Percentiles rank a stretch among this genome's conserved stretches.
Conservation (phyloP, 2,329 filamentous ascomycete species). For the Capronia americana region DNA sequence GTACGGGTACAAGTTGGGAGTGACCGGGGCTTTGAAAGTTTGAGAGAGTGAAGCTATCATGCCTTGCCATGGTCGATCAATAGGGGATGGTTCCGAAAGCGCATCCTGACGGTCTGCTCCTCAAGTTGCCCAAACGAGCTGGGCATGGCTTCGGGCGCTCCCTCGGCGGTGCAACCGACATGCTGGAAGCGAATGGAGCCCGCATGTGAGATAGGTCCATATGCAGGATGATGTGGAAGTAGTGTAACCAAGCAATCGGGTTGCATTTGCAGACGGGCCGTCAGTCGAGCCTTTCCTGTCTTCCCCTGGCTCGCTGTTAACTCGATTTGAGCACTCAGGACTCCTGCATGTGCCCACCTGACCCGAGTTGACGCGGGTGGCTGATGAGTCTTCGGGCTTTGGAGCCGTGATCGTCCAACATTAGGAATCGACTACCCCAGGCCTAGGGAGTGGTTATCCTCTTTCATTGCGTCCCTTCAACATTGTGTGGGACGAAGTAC, state of each 20-base stretch:
- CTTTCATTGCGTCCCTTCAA: background rate
- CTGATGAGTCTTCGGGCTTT: background rate
- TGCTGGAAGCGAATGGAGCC: constrained; percentile 28
- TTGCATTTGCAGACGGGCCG: constrained; percentile 28
- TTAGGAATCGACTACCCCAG: background rate
- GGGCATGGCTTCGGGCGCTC: constrained; percentile 24
- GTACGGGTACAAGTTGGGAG: background rate
- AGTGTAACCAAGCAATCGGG: constrained; percentile 31
- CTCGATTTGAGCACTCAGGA: background rate
- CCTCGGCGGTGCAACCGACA: constrained; percentile 22
- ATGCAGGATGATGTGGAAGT: constrained; percentile 20
- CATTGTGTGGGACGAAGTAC: background rate
- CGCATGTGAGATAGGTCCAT: constrained; percentile 6
- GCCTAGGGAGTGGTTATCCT: background rate
- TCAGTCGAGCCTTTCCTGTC: constrained; percentile 17
- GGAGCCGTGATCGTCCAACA: constrained; percentile 3
- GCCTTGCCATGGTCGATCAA: constrained; percentile 7
- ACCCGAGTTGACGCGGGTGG: constrained; percentile 13
- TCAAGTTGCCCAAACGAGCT: constrained; percentile 12
- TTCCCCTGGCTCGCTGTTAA: background rate
- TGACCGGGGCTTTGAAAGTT: background rate
- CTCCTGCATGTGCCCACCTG: constrained; percentile 18
- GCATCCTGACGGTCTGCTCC: background rate
- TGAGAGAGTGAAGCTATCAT: background rate
- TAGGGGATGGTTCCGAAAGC: constrained; percentile 9